Conservation (phyloP, 2,329 filamentous ascomycete species). For the Metarhizium anisopliae region DNA sequence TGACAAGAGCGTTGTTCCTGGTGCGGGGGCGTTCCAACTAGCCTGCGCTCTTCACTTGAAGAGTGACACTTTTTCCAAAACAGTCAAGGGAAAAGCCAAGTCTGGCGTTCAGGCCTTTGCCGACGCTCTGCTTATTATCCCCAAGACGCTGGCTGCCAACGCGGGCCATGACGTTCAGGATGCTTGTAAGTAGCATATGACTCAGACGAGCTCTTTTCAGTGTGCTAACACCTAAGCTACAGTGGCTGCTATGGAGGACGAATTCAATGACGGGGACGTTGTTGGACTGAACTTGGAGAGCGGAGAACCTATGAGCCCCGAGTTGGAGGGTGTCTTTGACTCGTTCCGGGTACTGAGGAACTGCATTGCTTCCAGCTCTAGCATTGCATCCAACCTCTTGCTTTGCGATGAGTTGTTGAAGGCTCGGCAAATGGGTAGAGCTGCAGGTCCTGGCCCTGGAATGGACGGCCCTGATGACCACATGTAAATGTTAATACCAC, state of each 20-base stretch:
- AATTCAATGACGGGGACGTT: slow-evolving; percentile 71
- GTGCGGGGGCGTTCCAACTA: slow-evolving; percentile 91
- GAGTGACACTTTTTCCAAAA: slow-evolving; percentile 77
- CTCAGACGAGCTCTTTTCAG: background rate
- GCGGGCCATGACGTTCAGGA: slow-evolving; percentile 96
- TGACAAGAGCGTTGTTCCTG: slow-evolving; percentile 91
- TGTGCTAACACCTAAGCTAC: slow-evolving; percentile 4
- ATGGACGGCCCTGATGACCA: slow-evolving; percentile 53
- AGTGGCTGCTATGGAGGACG: slow-evolving; percentile 85
- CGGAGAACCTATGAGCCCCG: slow-evolving; percentile 90
- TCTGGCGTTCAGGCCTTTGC: slow-evolving; percentile 93
- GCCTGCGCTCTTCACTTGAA: slow-evolving; percentile 82
- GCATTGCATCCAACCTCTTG: slow-evolving; percentile 90
- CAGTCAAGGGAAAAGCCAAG: slow-evolving; percentile 96
- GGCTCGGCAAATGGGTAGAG: slow-evolving; percentile 84
- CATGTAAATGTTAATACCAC: slow-evolving; percentile 31
- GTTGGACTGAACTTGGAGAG: slow-evolving; percentile 81
- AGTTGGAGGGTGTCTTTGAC: slow-evolving; percentile 86
- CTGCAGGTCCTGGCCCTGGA: slow-evolving; percentile 52
- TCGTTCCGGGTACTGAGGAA: slow-evolving; percentile 93
- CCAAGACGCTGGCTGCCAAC: slow-evolving; percentile 94
- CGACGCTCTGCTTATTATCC: slow-evolving; percentile 88
- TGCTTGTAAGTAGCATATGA: slow-evolving; percentile 54
- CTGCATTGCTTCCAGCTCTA: slow-evolving; percentile 84
- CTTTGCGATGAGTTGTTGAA: slow-evolving; percentile 97